Evolutionary conservation across 2,329 filamentous ascomycete genomes (phyloP), one percentile per base, ranked within the genome.

Genomic region (Colletotrichum simmondsii): DNA sequence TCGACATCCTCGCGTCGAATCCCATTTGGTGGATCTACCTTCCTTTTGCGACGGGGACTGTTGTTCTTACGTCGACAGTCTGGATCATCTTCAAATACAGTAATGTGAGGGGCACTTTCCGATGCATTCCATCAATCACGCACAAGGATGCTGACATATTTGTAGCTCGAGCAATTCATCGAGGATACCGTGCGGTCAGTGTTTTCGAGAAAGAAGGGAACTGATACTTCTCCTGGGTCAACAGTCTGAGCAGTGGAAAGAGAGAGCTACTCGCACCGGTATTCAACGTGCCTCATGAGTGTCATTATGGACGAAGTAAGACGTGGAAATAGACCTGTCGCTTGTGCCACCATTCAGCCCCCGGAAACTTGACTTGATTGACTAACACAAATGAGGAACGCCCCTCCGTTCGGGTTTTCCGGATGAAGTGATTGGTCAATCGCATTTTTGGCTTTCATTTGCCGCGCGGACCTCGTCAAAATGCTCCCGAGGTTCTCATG

Each of bases 301-400:
- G 24, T 26, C 24, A 26, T 26, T 26, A 30, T 30, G 28, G 28
- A 30, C 28, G 28, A 30, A 32, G 30, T 32, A 32, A 11, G 30
- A 32, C 8, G 10, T 32, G 8, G 1, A 4, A 11, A 11, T 11
- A 32, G 30, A 32, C 30, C 30, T 32, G 30, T 11, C 30, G 30
- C 30, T 32, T 32, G 30, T 11, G 30, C 30, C 10, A 32, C 30
- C 3, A 3, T 19, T 7, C 42, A 10, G 42, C 42, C 59, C 66
- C 54, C 58, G 67, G 62, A 24, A 53, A 22, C 35, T 64, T 71
- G 63, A 68, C 49, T 57, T 62, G 24, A 28, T 42, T 42, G 35
- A 62, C n/a, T 12, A 12, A 46, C 8, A 46, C 58, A 0, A 35
- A 35, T 3, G 4, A 37, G 26, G 4, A n/a, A 28, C 2, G 35